A percentile compares a stretch with the other conserved stretches of the same genome.
phyloP scores from a whole-genome alignment of 2,329 filamentous ascomycete genomes.

The Cryphonectria japonica region DNA sequence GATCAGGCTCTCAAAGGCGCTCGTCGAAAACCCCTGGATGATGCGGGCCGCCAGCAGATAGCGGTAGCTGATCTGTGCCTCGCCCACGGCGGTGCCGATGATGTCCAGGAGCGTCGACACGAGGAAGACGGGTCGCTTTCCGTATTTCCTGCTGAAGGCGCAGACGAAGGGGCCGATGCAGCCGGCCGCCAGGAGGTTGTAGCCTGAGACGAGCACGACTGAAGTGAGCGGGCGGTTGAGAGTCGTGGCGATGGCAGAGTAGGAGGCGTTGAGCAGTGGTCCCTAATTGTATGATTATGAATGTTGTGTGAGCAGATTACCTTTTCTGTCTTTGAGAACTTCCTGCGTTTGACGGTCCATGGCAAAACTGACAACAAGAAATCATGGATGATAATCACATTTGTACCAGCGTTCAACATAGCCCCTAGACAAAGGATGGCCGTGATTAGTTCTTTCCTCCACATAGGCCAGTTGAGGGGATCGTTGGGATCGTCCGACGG shows the following conservation, averaged over 20 bases:
- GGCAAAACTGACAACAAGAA: background rate
- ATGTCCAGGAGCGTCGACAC: conserved; percentile 31
- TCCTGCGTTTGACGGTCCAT: no score
- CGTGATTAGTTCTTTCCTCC: conserved; percentile 33
- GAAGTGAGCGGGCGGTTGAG: background rate
- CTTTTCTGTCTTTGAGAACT: background rate
- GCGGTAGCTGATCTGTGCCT: conserved; percentile 29
- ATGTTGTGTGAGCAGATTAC: background rate
- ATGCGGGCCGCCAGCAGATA: conserved; percentile 34
- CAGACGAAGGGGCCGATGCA: conserved; percentile 31
- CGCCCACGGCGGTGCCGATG: conserved; percentile 32
- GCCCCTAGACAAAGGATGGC: background rate
- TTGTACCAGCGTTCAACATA: conserved; percentile 13
- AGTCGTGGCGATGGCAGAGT: background rate
- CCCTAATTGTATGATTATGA: background rate
- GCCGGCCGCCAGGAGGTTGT: conserved; percentile 32
- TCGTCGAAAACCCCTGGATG: conserved; percentile 36
- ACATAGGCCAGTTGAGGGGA: conserved; percentile 48
- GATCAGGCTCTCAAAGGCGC: conserved; percentile 36
- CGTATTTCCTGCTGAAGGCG: conserved; percentile 34
- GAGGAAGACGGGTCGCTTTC: conserved; percentile 36
- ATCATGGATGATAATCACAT: background rate
- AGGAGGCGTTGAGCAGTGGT: conserved; percentile 11
- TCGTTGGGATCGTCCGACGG: conserved; percentile 49
- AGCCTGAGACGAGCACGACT: conserved; percentile 31